Conservation (phyloP, 768 basidiomycete species). For the Kwoniella europaea region DNA sequence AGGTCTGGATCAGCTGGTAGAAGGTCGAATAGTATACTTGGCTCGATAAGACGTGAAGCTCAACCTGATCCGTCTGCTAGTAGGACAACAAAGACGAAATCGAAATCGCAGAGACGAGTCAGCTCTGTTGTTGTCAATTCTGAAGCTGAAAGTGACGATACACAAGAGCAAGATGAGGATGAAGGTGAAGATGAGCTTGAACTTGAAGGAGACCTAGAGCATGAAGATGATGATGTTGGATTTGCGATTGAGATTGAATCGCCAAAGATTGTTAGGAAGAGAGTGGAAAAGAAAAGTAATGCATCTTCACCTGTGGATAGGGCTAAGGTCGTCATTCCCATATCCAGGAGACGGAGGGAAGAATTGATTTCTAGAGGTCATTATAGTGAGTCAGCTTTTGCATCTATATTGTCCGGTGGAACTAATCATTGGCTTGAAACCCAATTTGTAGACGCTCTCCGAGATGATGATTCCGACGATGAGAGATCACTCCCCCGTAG, state of each 20-base stretch:
- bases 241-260: background rate
- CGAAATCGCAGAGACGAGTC: background rate
- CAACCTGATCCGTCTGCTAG: background rate
- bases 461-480: conserved; percentile 44
- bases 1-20: background rate
- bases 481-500: conserved; percentile 8
- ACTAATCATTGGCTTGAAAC: no score
- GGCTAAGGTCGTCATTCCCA: conserved; percentile 33
- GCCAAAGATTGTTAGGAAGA: conserved; percentile 5
- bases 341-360: conserved; percentile 12
- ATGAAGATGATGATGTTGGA: conserved; percentile 10
- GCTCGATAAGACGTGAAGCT: background rate
- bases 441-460: conserved; percentile 28
- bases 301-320: conserved; percentile 22
- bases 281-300: background rate
- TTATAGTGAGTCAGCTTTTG: conserved; percentile 32
- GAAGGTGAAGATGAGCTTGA: conserved; percentile 10
- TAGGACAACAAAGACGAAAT: background rate
- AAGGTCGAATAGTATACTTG: background rate
- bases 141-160: background rate
- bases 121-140: background rate
- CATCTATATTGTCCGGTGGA: no score
- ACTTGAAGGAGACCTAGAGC: conserved; percentile 5
- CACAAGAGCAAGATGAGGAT: background rate
- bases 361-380: conserved; percentile 33